Evolutionary conservation across 345 rosid species (phyloP), one percentile per base, ranked within the genome.

Genomic region (Physaria fendleri): DNA sequence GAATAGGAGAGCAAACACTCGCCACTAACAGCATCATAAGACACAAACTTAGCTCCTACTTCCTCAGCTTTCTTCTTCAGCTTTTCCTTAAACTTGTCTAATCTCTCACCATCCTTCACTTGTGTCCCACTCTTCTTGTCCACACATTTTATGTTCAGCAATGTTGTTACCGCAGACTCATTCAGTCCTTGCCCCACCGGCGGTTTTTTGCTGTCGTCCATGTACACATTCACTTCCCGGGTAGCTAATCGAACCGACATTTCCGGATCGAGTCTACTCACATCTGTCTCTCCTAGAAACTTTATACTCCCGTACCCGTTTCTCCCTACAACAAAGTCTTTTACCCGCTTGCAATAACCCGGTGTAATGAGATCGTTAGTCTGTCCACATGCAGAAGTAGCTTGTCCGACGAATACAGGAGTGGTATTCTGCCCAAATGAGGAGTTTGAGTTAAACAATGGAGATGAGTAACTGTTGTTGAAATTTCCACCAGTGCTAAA

Each of bases 101-200:
- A 53, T 56, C 67, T 82, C 0, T 72, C 65, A 3, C 99, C 99
- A 71, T 81, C 92, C 8, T 76, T 81, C 43, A 67, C 80, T 59
- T 87, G 96, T 8, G 61, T 74, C 22, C 96, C 82, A 0, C 77
- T 85, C 81, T 81, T 85, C 59, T 73, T 94, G 68, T 90, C 96
- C 3, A 82, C 68, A 77, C 96, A 94, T 64, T 87, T 94, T 48
- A 94, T 84, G 75, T 90, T 94, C 12, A 90, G 85, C 56, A 94
- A 86, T 3, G 92, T 90, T n/a, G 90, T 95, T 69, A 81, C 96
- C 2, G 99, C 96, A 5, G 96, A 87, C 72, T 94, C 87, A 28
- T 94, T 94, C 32, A 94, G 80, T 30, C 97, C 99, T 66, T 94
- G 81, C 44, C 99, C 99, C 8, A 85, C 81, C 3, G 95, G 88